These are phyloP conservation scores for Isatis tinctoria DNA, from an alignment of 345 rosid genomes.

Conservation along the genomic window DNA sequence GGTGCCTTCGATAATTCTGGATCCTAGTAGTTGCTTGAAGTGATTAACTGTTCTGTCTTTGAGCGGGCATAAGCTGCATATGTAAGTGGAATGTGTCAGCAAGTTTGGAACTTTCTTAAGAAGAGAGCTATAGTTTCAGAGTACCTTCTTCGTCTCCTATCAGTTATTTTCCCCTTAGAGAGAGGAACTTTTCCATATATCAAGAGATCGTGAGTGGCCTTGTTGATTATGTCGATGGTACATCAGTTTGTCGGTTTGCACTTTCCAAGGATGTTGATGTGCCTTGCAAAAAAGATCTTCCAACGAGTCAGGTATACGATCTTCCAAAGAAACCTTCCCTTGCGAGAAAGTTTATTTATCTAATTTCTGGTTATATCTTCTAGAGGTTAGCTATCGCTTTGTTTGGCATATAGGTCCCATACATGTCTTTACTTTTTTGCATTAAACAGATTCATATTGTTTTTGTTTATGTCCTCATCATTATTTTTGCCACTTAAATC, in stretches of 20 bases:
- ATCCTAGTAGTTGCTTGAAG: neutral
- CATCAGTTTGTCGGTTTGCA: neutral
- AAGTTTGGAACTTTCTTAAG: constrained; percentile 2
- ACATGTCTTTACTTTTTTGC: neutral
- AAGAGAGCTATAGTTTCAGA: constrained; percentile 1
- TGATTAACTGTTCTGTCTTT: neutral
- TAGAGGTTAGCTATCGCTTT: constrained; percentile 2
- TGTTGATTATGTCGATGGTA: constrained; percentile 4
- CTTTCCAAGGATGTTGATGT: constrained; percentile 13
- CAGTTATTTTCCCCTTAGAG: neutral
- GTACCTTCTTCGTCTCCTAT: neutral
- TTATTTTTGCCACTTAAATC: neutral
- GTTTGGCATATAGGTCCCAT: constrained; percentile 21
- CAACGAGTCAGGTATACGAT: constrained; percentile 19
- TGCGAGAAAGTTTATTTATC: neutral
- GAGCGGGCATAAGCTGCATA: neutral
- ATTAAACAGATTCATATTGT: neutral
- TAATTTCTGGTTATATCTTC: neutral
- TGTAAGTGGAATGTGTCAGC: neutral
- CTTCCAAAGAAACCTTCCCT: constrained; percentile 10
- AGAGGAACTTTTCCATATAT: neutral
- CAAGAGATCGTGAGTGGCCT: constrained; percentile 11
- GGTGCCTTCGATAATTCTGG: neutral
- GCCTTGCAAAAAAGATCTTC: constrained; percentile 2
- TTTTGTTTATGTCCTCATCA: neutral